Conservation (phyloP, 108 stramenopile species). For the Bacterosira constricta region DNA sequence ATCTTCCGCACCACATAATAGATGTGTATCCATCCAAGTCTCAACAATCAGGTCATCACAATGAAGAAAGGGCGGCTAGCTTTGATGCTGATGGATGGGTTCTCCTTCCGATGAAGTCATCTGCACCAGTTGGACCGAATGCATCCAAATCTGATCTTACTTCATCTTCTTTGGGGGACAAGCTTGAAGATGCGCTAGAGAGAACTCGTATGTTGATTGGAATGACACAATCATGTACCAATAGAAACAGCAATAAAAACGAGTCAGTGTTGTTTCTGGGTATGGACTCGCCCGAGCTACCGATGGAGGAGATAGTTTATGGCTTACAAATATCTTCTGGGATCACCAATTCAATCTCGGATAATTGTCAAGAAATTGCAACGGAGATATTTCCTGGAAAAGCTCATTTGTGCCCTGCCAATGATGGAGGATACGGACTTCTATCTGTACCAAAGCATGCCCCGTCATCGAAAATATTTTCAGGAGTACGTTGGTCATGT, state of each 20-base stretch:
- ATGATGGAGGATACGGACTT: slow-evolving; percentile 87
- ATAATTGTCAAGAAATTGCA: background rate
- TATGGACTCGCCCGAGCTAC: slow-evolving; percentile 85
- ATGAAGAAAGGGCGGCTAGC: background rate
- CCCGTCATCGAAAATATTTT: slow-evolving; percentile 52
- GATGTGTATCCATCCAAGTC: background rate
- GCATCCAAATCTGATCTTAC: slow-evolving; percentile 34
- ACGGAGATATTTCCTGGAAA: background rate
- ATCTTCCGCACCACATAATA: slow-evolving; percentile 17
- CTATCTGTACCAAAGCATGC: slow-evolving; percentile 69
- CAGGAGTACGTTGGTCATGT: slow-evolving; percentile 69
- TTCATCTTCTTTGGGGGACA: slow-evolving; percentile 66
- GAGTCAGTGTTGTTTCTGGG: slow-evolving; percentile 77
- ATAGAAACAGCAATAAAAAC: background rate
- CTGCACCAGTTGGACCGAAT: background rate
- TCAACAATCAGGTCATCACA: background rate
- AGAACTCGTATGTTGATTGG: slow-evolving; percentile 38
- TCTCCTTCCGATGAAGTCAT: slow-evolving; percentile 54
- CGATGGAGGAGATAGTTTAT: slow-evolving; percentile 67
- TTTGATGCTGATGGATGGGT: slow-evolving; percentile 27
- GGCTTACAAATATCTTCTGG: slow-evolving; percentile 48
- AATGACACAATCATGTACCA: background rate
- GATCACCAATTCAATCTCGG: background rate
- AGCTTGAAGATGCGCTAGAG: slow-evolving; percentile 65
- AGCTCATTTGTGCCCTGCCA: slow-evolving; percentile 77